Conservation (phyloP, 441 rosid species). For the Pelargonium fulgidum region DNA sequence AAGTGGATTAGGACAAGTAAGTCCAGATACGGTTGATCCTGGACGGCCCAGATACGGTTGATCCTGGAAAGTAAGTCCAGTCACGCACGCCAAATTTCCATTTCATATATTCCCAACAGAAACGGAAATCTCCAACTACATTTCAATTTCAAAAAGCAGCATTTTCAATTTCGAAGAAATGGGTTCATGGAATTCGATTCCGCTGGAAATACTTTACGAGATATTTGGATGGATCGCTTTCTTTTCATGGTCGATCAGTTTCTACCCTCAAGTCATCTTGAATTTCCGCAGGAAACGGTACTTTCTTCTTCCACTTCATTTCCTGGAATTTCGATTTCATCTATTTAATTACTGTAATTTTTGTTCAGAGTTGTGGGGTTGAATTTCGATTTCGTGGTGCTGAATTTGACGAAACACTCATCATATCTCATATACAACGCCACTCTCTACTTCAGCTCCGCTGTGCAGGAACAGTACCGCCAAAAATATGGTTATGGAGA, state of each 20-base stretch:
- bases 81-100: no score
- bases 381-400: conserved; percentile 79
- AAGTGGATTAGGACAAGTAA: no score
- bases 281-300: conserved; percentile 78
- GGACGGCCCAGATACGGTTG: no score
- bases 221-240: conserved; percentile 74
- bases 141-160: no score
- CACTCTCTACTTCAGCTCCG: conserved; percentile 74
- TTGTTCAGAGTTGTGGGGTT: conserved; percentile 73
- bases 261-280: conserved; percentile 78
- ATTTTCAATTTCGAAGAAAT: conserved; percentile 8
- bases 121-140: no score
- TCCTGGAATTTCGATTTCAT: neutral
- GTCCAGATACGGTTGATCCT: no score
- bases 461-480: conserved; percentile 66
- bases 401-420: conserved; percentile 89
- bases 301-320: neutral
- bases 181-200: conserved; percentile 84
- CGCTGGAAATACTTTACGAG: conserved; percentile 50
- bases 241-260: conserved; percentile 68
- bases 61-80: no score
- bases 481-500: conserved; percentile 59
- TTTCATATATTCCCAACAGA: no score
- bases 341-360: neutral
- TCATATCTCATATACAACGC: conserved; percentile 87